These are phyloP conservation scores for Clarireedia paspali DNA, from an alignment of 2,329 filamentous ascomycete species.

Conservation along the genomic window DNA sequence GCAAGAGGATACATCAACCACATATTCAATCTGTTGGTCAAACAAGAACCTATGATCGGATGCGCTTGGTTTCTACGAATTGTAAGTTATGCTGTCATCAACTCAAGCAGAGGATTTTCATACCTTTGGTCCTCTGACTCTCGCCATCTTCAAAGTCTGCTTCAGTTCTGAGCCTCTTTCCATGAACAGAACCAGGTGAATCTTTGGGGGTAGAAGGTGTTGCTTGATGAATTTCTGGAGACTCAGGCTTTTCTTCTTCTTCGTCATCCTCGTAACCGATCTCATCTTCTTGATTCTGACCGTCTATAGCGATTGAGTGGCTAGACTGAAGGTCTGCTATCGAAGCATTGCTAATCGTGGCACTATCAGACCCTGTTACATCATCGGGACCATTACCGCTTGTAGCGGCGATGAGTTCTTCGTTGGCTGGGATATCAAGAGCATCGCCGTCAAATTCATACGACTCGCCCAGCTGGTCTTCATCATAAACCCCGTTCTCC, in stretches of 20 bases:
- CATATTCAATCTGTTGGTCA: too few species aligned
- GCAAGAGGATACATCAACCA: neutral
- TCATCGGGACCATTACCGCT: neutral
- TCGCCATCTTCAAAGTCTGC: constrained; percentile 17
- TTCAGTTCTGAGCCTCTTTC: constrained; percentile 25
- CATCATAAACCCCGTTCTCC: neutral
- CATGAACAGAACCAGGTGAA: constrained; percentile 13
- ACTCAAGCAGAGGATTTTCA: constrained; percentile 1
- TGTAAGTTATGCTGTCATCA: constrained; percentile 14
- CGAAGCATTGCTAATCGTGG: constrained; percentile 23
- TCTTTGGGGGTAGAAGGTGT: constrained; percentile 4
- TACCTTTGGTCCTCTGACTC: constrained; percentile 19
- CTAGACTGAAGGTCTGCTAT: constrained; percentile 2
- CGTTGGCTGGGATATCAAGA: neutral
- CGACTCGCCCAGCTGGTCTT: neutral
- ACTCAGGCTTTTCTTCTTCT: constrained; percentile 9
- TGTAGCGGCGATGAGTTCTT: neutral
- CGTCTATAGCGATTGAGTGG: constrained; percentile 27
- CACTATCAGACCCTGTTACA: constrained; percentile 28
- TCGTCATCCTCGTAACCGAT: constrained; percentile 26
- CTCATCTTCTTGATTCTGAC: constrained; percentile 24
- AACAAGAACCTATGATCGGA: constrained; percentile 18
- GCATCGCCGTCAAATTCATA: neutral
- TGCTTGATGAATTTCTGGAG: constrained; percentile 1
- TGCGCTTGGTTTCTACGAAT: constrained; percentile 27